These are phyloP conservation scores for Yarrowia sp. DNA, from an alignment of 805 yeast genomes.

Conservation along the genomic window DNA sequence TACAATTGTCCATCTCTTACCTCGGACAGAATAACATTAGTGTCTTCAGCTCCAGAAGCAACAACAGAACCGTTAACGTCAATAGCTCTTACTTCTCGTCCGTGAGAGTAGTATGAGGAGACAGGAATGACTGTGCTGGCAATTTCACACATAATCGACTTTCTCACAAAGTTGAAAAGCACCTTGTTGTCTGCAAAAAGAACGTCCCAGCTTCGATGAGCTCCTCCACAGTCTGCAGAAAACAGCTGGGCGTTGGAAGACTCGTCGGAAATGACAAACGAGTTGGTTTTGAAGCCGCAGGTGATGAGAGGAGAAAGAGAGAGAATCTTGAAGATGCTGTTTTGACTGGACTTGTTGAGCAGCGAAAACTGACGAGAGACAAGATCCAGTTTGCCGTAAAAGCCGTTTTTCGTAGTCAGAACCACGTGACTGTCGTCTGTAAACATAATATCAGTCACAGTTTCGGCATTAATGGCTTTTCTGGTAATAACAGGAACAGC, in stretches of 20 bases:
- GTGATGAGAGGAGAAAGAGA: conserved; percentile 38
- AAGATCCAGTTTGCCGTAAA: not conserved
- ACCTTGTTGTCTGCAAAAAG: conserved; percentile 28
- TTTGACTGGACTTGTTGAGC: not conserved
- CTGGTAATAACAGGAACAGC: not conserved
- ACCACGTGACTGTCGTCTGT: not conserved
- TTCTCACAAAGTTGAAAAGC: conserved; percentile 43
- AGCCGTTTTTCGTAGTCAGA: not conserved
- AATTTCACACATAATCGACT: conserved; percentile 35
- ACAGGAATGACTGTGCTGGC: conserved; percentile 21
- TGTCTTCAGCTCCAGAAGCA: conserved; percentile 86
- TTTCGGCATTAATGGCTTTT: not conserved
- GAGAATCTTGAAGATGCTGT: not conserved
- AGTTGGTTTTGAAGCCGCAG: conserved; percentile 79
- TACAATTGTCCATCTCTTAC: conserved; percentile 44
- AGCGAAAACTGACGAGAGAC: not conserved
- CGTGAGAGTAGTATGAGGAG: conserved; percentile 67
- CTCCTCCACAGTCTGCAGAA: conserved; percentile 81
- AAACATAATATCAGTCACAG: not conserved
- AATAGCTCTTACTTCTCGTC: conserved; percentile 82
- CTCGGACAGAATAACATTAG: conserved; percentile 61
- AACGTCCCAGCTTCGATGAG: conserved; percentile 80
- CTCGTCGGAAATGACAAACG: conserved; percentile 80
- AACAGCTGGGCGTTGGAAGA: conserved; percentile 65
- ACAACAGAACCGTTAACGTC: conserved; percentile 34